phyloP scores from a whole-genome alignment of 2,329 filamentous ascomycete species.

The Trichoderma aggressivum region DNA sequence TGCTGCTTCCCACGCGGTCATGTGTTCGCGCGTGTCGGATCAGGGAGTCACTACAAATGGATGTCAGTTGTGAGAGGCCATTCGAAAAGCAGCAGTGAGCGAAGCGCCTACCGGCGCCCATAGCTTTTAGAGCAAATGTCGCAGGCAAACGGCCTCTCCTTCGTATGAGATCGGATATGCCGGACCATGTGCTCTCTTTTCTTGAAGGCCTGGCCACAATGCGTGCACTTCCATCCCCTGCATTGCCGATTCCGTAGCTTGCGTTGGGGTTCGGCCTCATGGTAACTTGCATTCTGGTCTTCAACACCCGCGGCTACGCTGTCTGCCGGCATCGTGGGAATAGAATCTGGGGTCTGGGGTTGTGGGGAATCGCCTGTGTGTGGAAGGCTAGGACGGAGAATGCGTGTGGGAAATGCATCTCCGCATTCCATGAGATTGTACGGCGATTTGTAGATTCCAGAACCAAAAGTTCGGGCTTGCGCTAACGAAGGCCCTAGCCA shows the following conservation, averaged over 20 bases:
- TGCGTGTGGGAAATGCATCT: background rate
- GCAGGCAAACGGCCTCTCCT: slow-evolving; percentile 20
- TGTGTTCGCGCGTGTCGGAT: background rate
- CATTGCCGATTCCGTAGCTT: background rate
- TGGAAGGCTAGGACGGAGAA: background rate
- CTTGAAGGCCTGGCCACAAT: slow-evolving; percentile 8
- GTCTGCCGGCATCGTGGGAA: background rate
- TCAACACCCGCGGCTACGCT: background rate
- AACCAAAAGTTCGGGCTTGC: background rate
- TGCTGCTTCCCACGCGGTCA: background rate
- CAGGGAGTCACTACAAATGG: background rate
- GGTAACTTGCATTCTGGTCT: background rate
- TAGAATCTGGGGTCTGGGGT: background rate
- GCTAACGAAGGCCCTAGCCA: background rate
- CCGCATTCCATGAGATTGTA: background rate
- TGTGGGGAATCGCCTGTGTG: background rate
- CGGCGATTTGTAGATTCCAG: background rate
- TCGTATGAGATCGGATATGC: slow-evolving; percentile 21
- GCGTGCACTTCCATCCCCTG: background rate
- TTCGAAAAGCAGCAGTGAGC: background rate
- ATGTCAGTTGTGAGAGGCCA: background rate
- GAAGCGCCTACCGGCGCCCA: background rate
- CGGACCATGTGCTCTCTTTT: slow-evolving; percentile 20
- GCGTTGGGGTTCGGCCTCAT: background rate
- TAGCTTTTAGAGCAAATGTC: slow-evolving; percentile 17